A percentile compares a stretch with the other conserved stretches of the same genome.
These are phyloP conservation scores for Hyphopichia fennica DNA, from an alignment of 1,139 yeast species.

Conservation along the genomic window DNA sequence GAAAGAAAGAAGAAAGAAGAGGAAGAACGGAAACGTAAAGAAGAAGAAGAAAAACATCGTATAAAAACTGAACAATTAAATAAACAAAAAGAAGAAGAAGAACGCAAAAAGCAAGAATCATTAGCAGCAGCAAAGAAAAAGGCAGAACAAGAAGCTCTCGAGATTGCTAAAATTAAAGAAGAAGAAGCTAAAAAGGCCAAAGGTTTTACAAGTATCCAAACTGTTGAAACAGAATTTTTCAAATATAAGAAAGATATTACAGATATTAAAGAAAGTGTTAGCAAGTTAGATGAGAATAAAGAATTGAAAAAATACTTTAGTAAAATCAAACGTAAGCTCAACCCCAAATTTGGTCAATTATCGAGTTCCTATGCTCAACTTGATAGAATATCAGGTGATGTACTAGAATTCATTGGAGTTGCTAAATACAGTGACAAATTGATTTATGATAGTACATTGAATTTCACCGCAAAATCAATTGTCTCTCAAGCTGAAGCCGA, in stretches of 20 bases:
- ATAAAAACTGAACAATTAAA: constrained; percentile 10
- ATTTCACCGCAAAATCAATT: constrained; percentile 79
- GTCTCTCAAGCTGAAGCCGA: constrained; percentile 94
- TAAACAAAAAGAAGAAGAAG: constrained; percentile 11
- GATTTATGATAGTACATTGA: constrained; percentile 71
- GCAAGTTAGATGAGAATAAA: constrained; percentile 41
- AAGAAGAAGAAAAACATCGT: constrained; percentile 12
- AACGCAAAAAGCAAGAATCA: constrained; percentile 5
- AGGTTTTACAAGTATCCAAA: constrained; percentile 32
- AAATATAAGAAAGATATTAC: constrained; percentile 55
- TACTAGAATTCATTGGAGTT: constrained; percentile 47
- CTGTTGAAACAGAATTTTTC: constrained; percentile 48
- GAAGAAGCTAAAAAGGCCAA: constrained; percentile 14
- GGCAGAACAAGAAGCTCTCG: constrained; percentile 13
- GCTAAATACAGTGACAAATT: constrained; percentile 44
- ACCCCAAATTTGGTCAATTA: constrained; percentile 89
- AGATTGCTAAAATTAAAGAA: constrained; percentile 8
- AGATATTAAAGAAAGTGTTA: constrained; percentile 58
- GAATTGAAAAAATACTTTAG: constrained; percentile 45
- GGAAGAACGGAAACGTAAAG: constrained; percentile 8
- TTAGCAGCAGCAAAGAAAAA: constrained; percentile 1
- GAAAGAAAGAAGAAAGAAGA: constrained; percentile 12
- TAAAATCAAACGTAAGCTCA: constrained; percentile 63
- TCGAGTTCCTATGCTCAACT: constrained; percentile 71
- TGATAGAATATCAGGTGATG: constrained; percentile 47